phyloP scores from a whole-genome alignment of 1,284 basidiomycete species.

The Trichosporon coremiiforme region DNA sequence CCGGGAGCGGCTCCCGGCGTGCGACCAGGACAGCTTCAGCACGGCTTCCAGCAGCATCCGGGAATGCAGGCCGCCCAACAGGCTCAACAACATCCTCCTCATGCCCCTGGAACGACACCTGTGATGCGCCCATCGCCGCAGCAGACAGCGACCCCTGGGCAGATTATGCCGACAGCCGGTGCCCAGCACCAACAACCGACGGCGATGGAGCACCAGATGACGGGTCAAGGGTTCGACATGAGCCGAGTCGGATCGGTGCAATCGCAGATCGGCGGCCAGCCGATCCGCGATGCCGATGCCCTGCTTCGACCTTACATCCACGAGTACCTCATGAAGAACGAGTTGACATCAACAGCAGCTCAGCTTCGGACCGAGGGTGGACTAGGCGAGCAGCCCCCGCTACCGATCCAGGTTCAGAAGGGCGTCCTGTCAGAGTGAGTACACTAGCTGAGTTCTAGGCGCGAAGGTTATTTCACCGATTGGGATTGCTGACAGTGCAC shows the following conservation, averaged over 20 bases:
- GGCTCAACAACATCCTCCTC: constrained; percentile 31
- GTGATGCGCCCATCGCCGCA: background rate
- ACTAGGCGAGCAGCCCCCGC: constrained; percentile 44
- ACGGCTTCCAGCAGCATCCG: constrained; percentile 31
- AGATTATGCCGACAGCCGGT: no score
- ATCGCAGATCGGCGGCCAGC: constrained; percentile 32
- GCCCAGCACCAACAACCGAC: constrained; percentile 31
- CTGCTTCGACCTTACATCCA: constrained; percentile 53
- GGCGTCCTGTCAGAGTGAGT: constrained; percentile 56
- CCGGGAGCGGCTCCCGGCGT: constrained; percentile 25
- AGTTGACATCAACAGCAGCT: constrained; percentile 44
- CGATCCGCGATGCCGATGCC: constrained; percentile 39
- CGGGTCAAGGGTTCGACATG: constrained; percentile 40
- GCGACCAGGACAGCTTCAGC: constrained; percentile 25
- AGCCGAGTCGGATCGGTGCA: constrained; percentile 42
- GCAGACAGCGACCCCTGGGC: no score
- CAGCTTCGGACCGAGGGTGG: constrained; percentile 51
- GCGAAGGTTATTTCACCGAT: background rate
- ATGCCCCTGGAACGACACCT: constrained; percentile 25
- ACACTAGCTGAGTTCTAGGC: no score
- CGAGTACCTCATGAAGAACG: constrained; percentile 54
- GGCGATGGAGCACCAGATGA: constrained; percentile 32
- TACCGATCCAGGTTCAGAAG: constrained; percentile 54
- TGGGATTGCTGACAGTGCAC: constrained; percentile 20
- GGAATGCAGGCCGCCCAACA: constrained; percentile 31